Conservation (phyloP, 441 rosid genomes). For the Eutrema salsugineum region DNA sequence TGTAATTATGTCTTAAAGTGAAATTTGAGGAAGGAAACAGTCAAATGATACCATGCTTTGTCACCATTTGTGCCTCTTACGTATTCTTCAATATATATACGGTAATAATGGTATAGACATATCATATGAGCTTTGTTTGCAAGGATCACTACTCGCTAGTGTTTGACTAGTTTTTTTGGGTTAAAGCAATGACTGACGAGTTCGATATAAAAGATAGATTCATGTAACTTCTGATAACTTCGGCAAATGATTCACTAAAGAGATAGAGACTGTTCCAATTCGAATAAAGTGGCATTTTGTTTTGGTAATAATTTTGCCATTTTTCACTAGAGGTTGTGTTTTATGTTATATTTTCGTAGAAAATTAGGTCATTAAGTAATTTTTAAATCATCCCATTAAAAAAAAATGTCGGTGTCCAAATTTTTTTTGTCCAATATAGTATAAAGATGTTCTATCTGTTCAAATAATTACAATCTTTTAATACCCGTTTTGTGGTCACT, state of each 20-base stretch:
- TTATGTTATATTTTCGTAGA: neutral
- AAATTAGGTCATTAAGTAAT: no score
- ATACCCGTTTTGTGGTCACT: neutral
- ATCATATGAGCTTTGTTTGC: constrained; percentile 3
- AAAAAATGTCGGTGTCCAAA: neutral
- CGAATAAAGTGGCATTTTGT: neutral
- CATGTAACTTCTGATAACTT: neutral
- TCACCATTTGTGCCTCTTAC: neutral
- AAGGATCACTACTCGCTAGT: neutral
- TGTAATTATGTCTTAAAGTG: neutral
- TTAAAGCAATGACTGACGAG: no score
- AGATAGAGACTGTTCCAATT: neutral
- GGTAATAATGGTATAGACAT: neutral
- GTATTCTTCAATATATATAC: neutral
- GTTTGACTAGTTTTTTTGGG: no score
- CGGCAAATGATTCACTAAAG: neutral
- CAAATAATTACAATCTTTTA: neutral
- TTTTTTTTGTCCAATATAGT: neutral
- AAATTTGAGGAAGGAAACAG: neutral
- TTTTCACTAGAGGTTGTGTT: neutral
- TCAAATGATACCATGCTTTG: neutral
- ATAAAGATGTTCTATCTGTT: neutral
- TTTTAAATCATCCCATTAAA: neutral
- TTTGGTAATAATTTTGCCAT: neutral
- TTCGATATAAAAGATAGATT: neutral